These are phyloP conservation scores for Quercus suber DNA, from an alignment of 306 rosid genomes.

Conservation along the genomic window DNA sequence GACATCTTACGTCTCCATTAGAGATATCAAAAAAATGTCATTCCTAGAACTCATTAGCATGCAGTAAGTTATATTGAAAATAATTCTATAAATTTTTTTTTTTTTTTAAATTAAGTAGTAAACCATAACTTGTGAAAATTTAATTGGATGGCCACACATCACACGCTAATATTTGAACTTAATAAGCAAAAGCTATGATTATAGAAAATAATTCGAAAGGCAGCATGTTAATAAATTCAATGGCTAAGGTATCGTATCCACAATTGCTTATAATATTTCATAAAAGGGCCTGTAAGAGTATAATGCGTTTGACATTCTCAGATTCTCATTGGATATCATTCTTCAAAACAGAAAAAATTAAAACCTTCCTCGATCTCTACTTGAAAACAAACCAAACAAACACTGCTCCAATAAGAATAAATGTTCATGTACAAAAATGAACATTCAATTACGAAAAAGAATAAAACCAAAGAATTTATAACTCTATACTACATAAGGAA, in stretches of 20 bases:
- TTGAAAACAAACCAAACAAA: neutral
- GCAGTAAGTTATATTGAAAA: no score
- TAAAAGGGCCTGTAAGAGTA: neutral
- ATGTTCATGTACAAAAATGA: conserved; percentile 4
- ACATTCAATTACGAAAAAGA: neutral
- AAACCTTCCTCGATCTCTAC: neutral
- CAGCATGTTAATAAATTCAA: no score
- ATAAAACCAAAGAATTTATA: neutral
- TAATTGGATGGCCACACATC: no score
- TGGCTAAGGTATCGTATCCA: neutral
- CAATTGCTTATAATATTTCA: neutral
- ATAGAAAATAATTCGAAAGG: no score
- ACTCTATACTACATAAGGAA: neutral
- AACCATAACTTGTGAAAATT: no score
- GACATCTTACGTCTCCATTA: no score
- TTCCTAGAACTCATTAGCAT: no score
- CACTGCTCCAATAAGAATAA: neutral
- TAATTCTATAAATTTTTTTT: no score
- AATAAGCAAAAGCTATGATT: no score
- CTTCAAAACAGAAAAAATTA: neutral
- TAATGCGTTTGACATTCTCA: neutral
- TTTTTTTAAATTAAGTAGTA: no score
- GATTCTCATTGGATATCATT: neutral
- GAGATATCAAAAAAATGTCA: no score
- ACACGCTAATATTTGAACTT: no score